These are phyloP conservation scores for Aspergillus floridensis DNA, from an alignment of 2,329 filamentous ascomycete species.

Conservation along the genomic window DNA sequence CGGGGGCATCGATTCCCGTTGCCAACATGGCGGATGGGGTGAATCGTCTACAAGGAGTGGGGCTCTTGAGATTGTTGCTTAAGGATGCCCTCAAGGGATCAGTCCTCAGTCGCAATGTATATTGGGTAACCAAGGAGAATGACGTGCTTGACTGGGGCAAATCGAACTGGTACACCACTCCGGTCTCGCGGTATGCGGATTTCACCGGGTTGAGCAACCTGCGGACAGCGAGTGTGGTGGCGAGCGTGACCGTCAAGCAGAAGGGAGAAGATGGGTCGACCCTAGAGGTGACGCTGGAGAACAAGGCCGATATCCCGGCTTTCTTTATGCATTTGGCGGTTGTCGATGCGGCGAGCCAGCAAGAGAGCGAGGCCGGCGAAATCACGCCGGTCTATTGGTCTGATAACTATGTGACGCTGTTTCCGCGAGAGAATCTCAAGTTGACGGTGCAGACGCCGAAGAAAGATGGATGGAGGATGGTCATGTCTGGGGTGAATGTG, in stretches of 20 bases:
- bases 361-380: slow-evolving; percentile 30
- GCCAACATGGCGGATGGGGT: slow-evolving; percentile 31
- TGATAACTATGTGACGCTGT: slow-evolving; percentile 63
- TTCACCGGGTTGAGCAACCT: slow-evolving; percentile 48
- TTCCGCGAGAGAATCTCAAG: slow-evolving; percentile 53
- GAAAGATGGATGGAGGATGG: slow-evolving; percentile 11
- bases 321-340: slow-evolving; percentile 57
- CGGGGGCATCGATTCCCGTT: slow-evolving; percentile 47
- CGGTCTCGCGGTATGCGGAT: slow-evolving; percentile 52
- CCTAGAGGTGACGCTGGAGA: slow-evolving; percentile 49
- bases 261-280: slow-evolving; percentile 5
- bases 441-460: slow-evolving; percentile 33
- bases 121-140: slow-evolving; percentile 52
- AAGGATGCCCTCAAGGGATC: slow-evolving; percentile 26
- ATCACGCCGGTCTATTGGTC: slow-evolving; percentile 57
- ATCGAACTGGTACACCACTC: slow-evolving; percentile 60
- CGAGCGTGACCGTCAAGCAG: slow-evolving; percentile 4
- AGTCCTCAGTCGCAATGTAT: slow-evolving; percentile 57
- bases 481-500: slow-evolving; percentile 26
- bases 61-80: slow-evolving; percentile 53
- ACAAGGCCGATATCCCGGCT: slow-evolving; percentile 53
- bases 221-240: slow-evolving; percentile 38
- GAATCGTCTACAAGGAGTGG: slow-evolving; percentile 40
- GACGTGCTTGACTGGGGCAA: slow-evolving; percentile 57
- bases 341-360: slow-evolving; percentile 40